Evolutionary conservation across 257 asterid species (phyloP).

Genomic region (Capsicum rhomboideum): DNA sequence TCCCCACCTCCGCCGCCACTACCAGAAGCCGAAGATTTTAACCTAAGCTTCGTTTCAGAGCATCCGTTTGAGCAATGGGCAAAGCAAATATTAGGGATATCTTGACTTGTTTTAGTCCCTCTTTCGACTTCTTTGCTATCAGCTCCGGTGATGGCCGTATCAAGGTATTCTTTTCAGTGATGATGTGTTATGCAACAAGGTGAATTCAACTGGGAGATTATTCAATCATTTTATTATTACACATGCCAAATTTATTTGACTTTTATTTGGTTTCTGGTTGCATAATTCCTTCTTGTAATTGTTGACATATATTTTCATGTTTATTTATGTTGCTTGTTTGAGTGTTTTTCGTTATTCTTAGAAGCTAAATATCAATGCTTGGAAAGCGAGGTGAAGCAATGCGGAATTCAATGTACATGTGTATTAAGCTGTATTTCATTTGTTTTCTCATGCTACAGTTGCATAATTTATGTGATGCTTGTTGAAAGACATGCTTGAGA

Average conservation of each 20-base stretch:
- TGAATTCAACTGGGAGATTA: background rate
- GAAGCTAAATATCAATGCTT: background rate
- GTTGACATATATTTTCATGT: background rate
- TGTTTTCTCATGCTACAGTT: background rate
- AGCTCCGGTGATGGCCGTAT: constrained; percentile 66
- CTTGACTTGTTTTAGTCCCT: constrained; percentile 62
- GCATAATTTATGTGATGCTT: background rate
- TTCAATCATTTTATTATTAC: background rate
- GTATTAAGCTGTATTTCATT: background rate
- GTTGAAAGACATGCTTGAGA: background rate
- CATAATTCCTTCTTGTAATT: background rate
- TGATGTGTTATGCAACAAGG: background rate
- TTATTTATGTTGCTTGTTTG: background rate
- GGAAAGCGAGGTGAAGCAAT: background rate
- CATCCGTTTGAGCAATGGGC: constrained; percentile 24
- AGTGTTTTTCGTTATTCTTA: background rate
- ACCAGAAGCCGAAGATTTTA: background rate
- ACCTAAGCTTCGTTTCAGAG: background rate
- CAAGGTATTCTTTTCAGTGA: constrained; percentile 30
- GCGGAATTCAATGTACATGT: background rate
- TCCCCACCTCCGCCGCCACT: background rate
- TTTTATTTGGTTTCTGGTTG: background rate
- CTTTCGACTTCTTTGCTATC: constrained; percentile 58
- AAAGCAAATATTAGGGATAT: constrained; percentile 55
- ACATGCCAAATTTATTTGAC: background rate